Evolutionary conservation across 345 rosid species (phyloP), one percentile per base, ranked within the genome.

Genomic region (Rhodomyrtus tomentosa): DNA sequence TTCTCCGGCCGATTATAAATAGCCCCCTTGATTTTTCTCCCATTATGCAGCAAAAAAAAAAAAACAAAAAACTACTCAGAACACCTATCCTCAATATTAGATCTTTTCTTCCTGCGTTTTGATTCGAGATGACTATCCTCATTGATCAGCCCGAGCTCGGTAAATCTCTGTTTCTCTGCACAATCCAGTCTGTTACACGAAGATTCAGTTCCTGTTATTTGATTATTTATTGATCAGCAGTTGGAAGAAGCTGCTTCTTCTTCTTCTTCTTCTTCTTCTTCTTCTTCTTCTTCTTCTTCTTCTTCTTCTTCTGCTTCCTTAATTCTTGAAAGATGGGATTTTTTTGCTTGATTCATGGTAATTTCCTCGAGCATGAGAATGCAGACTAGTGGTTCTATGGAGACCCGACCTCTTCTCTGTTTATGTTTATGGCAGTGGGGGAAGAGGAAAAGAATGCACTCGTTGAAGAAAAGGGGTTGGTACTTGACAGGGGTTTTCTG

Each of bases 401-500:
- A 24, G 25, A 80, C 53, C 53, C 50, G 2, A 59, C 32, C 82
- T 8, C 36, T 45, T 80, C 53, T 27, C 22, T 48, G 38, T 48
- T 48, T 27, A n/a, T 50, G 36, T 14, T 59, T 24, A 25, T 80
- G 53, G 86, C 90, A 91, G 85, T 6, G 84, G 76, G 38, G 88
- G 88, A 83, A 76, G 92, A 81, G 84, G 93, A 89, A 87, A 88
- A 90, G 91, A 87, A 86, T 80, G 82, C 48, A 38, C 87, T 55
- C 12, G 84, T 56, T 76, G 91, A 88, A 24, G 88, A 91, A 84
- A 90, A 89, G 82, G 91, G 89, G 89, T 52, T 91, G 84, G 87
- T 87, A 38, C 82, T 88, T 58, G 92, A 92, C 52, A 90, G 90
- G 82, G 93, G 92, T 81, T 96, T 94, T 88, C 87, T 85, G 87